Base-by-base conservation (phyloP, 2,329 filamentous ascomycete genomes). In the Fusarium fracticaudum region DNA sequence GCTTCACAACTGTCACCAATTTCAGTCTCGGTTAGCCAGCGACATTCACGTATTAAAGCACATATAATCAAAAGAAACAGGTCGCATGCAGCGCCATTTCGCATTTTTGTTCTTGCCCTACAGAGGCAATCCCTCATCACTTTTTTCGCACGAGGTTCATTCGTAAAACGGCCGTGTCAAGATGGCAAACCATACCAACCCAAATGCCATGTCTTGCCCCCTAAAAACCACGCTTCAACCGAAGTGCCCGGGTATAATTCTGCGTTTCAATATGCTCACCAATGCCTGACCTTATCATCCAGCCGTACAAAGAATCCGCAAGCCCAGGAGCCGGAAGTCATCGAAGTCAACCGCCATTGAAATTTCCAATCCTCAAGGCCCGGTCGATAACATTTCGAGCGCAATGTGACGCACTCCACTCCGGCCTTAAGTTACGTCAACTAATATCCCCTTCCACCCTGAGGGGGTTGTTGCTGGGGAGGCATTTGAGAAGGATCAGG, bases 391-490 rank as follows among this genome's bases (percentile, higher is more conserved):
- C 54, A 26, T 40, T 54, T 29, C 22, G 38, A 45, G 40, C 50
- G 44, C 54, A 59, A 29, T 20, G 38, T 54, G 55, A 55, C 53
- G 51, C 51, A 62, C 51, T 60, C 67, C 43, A 61, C 45, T 48
- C 57, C 51, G 48, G 51, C 26, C 60, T 45, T 33, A 41, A 54
- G 61, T 55, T 45, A n/a, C 24, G 20, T 15, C 57, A 57, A 48
- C 67, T 84, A 87, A 77, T 87, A 87, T 68, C 85, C 84, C 58
- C 84, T 74, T 59, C 81, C 81, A 41, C 81, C 84, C 73, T 84
- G 85, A 55, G 80, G 82, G 53, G 81, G 84, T 72, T 83, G 77
- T 59, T 76, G 80, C 53, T 77, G 82, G 64, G 79, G 84, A 37
- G 75, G 81, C 53, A 79, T 83, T 74, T 83, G 83, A 50, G 82